Conservation (phyloP, 139 green algal genomes). For the Chlorella sorokiniana region DNA sequence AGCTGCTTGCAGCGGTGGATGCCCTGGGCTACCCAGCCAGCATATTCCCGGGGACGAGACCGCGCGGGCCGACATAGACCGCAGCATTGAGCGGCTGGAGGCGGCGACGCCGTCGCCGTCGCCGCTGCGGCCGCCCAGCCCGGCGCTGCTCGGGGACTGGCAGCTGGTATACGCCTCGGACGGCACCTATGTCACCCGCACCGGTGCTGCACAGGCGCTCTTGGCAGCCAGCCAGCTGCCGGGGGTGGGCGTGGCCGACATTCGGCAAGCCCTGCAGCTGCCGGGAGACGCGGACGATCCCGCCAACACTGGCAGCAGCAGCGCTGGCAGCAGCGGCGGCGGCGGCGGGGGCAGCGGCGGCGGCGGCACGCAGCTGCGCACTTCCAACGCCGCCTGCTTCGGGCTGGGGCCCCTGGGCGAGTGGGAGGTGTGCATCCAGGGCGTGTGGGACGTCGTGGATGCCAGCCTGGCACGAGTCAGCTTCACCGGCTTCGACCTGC, state of each 20-base stretch:
- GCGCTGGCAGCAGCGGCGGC: neutral
- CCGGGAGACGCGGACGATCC: neutral
- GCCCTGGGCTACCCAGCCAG: slow-evolving; percentile 5
- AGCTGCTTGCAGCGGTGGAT: neutral
- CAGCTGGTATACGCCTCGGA: slow-evolving; percentile 12
- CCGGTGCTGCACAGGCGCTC: neutral
- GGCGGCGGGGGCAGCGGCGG: neutral
- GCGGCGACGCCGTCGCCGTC: slow-evolving; percentile 5
- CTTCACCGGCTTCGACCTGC: slow-evolving; percentile 15
- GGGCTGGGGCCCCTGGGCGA: slow-evolving; percentile 15
- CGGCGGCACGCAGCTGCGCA: slow-evolving; percentile 1
- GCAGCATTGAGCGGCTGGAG: neutral
- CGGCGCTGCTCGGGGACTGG: slow-evolving; percentile 6
- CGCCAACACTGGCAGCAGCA: neutral
- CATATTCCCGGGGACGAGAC: slow-evolving; percentile 19
- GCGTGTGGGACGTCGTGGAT: neutral
- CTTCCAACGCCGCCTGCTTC: neutral
- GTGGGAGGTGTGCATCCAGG: slow-evolving; percentile 3
- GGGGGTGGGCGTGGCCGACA: slow-evolving; percentile 1
- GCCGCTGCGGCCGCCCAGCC: slow-evolving; percentile 1
- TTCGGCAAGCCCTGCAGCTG: slow-evolving; percentile 1
- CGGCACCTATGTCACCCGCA: slow-evolving; percentile 23
- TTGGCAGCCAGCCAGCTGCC: slow-evolving; percentile 13
- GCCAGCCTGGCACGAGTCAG: neutral
- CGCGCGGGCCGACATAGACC: neutral